Evolutionary conservation across 306 rosid species (phyloP).

Genomic region (Acacia acuminata): DNA sequence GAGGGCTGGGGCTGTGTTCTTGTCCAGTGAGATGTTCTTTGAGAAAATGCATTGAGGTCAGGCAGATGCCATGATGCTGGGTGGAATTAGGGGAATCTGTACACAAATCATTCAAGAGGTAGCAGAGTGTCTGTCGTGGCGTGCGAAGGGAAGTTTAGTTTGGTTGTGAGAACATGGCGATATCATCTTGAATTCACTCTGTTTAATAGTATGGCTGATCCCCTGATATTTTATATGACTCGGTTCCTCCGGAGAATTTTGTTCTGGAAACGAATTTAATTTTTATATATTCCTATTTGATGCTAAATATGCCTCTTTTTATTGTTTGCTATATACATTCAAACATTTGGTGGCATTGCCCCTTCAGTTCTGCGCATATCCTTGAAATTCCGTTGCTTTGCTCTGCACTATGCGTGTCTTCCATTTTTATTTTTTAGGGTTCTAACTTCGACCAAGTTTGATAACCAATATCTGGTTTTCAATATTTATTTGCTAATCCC

Average conservation of each 20-base stretch:
- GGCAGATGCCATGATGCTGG: slow-evolving; percentile 36
- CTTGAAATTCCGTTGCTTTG: neutral
- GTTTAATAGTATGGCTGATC: slow-evolving; percentile 28
- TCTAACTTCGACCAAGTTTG: too few species aligned
- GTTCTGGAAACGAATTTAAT: slow-evolving; percentile 39
- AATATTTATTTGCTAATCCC: neutral
- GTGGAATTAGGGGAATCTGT: slow-evolving; percentile 34
- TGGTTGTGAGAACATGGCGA: slow-evolving; percentile 22
- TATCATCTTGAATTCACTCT: slow-evolving; percentile 29
- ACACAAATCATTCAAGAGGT: slow-evolving; percentile 48
- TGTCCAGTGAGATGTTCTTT: slow-evolving; percentile 45
- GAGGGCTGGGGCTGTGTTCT: slow-evolving; percentile 29
- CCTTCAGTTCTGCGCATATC: neutral
- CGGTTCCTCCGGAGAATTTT: slow-evolving; percentile 43
- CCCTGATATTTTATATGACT: slow-evolving; percentile 19
- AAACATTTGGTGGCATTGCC: neutral
- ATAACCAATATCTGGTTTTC: too few species aligned
- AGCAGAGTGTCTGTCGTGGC: slow-evolving; percentile 32
- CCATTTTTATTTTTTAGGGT: neutral
- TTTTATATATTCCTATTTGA: slow-evolving; percentile 20
- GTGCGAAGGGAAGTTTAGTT: slow-evolving; percentile 2
- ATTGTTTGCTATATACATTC: slow-evolving; percentile 11
- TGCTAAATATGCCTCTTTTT: slow-evolving; percentile 23
- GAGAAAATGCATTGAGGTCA: slow-evolving; percentile 34
- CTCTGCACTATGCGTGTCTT: neutral